Conservation (phyloP, 371 early-diverging fungal species). For the Mortierella sp. region DNA sequence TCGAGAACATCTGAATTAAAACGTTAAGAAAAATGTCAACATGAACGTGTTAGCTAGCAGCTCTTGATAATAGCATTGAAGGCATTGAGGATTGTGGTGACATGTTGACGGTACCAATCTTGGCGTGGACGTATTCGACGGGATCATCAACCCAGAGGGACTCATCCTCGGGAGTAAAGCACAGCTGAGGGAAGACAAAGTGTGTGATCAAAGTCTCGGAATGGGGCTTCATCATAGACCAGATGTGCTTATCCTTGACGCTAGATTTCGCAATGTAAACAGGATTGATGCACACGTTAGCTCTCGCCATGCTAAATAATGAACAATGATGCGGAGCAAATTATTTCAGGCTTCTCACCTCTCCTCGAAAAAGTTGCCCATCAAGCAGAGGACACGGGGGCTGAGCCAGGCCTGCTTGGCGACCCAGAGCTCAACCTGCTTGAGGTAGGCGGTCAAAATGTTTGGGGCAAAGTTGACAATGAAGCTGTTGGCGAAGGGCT, state of each 20-base stretch:
- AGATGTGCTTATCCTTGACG: constrained; percentile 87
- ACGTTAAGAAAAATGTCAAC: neutral
- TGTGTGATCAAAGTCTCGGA: constrained; percentile 80
- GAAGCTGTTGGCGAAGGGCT: constrained; percentile 83
- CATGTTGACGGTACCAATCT: constrained; percentile 60
- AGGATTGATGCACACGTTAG: constrained; percentile 12
- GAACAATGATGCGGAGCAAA: constrained; percentile 7
- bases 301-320: neutral
- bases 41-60: neutral
- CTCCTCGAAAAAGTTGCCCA: constrained; percentile 69
- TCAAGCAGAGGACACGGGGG: constrained; percentile 62
- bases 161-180: constrained; percentile 85
- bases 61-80: neutral
- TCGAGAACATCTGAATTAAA: constrained; percentile 73
- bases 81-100: neutral
- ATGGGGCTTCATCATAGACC: constrained; percentile 89
- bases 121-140: constrained; percentile 91
- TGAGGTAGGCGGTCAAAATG: constrained; percentile 83
- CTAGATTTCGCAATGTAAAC: constrained; percentile 58
- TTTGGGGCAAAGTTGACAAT: constrained; percentile 87
- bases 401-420: constrained; percentile 76
- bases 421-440: constrained; percentile 81
- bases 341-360: constrained; percentile 48
- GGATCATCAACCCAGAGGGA: constrained; percentile 94
- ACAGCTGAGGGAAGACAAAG: constrained; percentile 91